phyloP scores from a whole-genome alignment of 257 asterid species.

The Verbena officinalis region DNA sequence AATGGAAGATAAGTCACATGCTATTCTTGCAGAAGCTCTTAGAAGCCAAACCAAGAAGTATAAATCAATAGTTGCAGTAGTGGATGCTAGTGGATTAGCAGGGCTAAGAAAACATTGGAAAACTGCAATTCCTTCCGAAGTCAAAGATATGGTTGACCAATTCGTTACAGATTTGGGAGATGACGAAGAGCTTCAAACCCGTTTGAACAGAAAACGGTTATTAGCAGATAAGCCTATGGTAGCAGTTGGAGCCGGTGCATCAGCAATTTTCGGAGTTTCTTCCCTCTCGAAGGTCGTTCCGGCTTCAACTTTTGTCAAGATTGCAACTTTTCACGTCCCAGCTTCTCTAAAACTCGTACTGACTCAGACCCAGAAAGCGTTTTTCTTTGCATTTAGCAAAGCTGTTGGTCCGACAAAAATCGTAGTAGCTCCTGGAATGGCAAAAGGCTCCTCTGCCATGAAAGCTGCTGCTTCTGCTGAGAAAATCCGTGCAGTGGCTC shows the following conservation, averaged over 20 bases:
- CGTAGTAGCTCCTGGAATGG: constrained; percentile 54
- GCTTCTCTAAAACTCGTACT: constrained; percentile 62
- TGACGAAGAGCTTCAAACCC: constrained; percentile 36
- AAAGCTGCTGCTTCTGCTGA: constrained; percentile 76
- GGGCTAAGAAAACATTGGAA: constrained; percentile 89
- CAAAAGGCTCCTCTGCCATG: constrained; percentile 56
- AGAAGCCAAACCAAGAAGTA: constrained; percentile 67
- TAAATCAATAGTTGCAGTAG: constrained; percentile 75
- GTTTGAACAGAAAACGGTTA: constrained; percentile 45
- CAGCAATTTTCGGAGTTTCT: constrained; percentile 81
- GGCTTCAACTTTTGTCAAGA: constrained; percentile 62
- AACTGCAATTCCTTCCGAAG: constrained; percentile 60
- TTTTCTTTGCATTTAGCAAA: constrained; percentile 62
- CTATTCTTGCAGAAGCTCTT: constrained; percentile 81
- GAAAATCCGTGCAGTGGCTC: constrained; percentile 76
- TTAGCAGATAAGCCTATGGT: constrained; percentile 74
- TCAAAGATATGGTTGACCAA: constrained; percentile 64
- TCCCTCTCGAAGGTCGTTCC: constrained; percentile 84
- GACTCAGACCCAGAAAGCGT: constrained; percentile 67
- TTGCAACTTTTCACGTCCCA: constrained; percentile 68
- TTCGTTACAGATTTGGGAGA: constrained; percentile 48
- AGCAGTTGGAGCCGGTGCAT: constrained; percentile 96
- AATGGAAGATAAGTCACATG: constrained; percentile 72
- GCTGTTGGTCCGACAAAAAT: constrained; percentile 55
- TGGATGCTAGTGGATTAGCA: constrained; percentile 76